phyloP scores from a whole-genome alignment of 1,139 yeast genomes.

The Hemisphaericaspora subhashii region DNA sequence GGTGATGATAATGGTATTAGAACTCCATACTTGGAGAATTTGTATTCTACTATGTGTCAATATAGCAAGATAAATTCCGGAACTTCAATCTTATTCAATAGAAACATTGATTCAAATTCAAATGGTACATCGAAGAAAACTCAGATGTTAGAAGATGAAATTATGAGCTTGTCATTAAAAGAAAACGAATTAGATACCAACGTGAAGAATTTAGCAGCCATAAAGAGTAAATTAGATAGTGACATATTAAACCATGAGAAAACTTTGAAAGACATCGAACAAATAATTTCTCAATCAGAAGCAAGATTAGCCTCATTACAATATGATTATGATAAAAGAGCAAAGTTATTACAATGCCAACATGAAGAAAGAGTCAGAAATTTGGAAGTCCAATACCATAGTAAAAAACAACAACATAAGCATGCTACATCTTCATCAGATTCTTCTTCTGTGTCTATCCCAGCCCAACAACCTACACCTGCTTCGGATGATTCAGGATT shows the following conservation, averaged over 20 bases:
- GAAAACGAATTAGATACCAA: constrained; percentile 20
- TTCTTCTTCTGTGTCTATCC: constrained; percentile 13
- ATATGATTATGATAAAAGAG: constrained; percentile 11
- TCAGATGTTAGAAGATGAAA: constrained; percentile 13
- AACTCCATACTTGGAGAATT: constrained; percentile 86
- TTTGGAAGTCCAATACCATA: constrained; percentile 12
- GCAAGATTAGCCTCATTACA: constrained; percentile 11
- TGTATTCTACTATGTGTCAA: constrained; percentile 79
- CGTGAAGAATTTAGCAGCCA: constrained; percentile 24
- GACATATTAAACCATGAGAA: constrained; percentile 18
- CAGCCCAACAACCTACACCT: constrained; percentile 14
- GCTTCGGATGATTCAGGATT: constrained; percentile 14
- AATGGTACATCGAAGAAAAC: constrained; percentile 17
- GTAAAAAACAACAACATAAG: constrained; percentile 6
- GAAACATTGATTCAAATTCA: constrained; percentile 17
- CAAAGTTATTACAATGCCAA: constrained; percentile 10
- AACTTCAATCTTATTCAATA: constrained; percentile 35
- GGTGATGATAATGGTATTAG: constrained; percentile 85
- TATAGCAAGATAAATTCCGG: constrained; percentile 49
- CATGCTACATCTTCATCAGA: constrained; percentile 5
- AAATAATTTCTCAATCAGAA: constrained; percentile 10
- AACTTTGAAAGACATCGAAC: constrained; percentile 10
- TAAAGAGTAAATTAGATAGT: constrained; percentile 21
- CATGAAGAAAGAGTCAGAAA: constrained; percentile 13
- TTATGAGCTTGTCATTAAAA: constrained; percentile 10